Evolutionary conservation across 129 eudicot genomes (phyloP), one percentile per base, ranked within the genome.

Genomic region (Tagetes patula): DNA sequence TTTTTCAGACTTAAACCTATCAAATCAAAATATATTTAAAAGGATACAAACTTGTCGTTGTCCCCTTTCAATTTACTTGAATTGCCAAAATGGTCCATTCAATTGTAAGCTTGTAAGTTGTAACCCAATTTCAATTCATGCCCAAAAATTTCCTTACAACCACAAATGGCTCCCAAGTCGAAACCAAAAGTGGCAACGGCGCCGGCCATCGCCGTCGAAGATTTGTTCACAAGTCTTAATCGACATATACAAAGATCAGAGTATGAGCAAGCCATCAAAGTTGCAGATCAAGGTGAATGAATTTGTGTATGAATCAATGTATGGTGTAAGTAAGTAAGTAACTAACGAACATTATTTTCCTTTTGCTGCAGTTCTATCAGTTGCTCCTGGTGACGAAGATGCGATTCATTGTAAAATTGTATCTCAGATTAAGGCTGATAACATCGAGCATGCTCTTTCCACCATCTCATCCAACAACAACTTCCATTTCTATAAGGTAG

Each of bases 311-410:
- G 27, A 20, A 20, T 20, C 27, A 20, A 20, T 20, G 27, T 67
- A 27, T 53, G 45, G 9, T 53, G 42, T 38, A 1, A 39, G 3
- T 20, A 20, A 20, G 27, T 20, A 20, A 20, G 27, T 20, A 20
- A 20, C 27, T 70, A 12, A 55, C 6, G 1, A 39, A 50, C 80
- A 12, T 56, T 60, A 20, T 20, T 20, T 20, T 20, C 27, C 27
- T 10, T 69, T 47, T 41, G 39, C 27, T 20, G n/a, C 77, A 94
- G 99, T 95, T 68, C 70, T 95, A 4, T 61, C 88, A 41, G 56
- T 82, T 71, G 85, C 87, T 59, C 97, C 97, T 33, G 89, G 85
- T 58, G 99, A 95, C 76, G 97, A 90, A 77, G 99, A 95, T 69
- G 99, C 99, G 34, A 79, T 90, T 27, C 77, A 79, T 12, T 95